A percentile compares a stretch with the other conserved stretches of the same genome.
Evolutionary conservation across 352 stramenopile species (phyloP).

Genomic region (Globisporangium takayamanum): DNA sequence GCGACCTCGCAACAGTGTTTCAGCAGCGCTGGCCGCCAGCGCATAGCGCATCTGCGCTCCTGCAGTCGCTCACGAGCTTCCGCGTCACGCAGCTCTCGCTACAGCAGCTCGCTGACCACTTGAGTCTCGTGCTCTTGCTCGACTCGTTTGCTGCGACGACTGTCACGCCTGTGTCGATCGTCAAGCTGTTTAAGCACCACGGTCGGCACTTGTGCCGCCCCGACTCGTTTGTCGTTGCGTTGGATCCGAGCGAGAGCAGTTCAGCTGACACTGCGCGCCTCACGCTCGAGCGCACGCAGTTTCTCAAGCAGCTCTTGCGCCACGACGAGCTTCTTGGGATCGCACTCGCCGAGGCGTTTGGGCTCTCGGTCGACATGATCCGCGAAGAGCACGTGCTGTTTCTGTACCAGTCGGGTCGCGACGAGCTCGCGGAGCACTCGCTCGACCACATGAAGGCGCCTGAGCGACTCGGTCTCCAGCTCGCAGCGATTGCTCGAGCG

Average conservation of each 20-base stretch:
- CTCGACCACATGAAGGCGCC: constrained; percentile 69
- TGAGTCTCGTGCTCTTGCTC: constrained; percentile 70
- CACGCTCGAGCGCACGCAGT: constrained; percentile 46
- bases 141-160: constrained; percentile 72
- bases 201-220: constrained; percentile 47
- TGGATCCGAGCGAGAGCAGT: constrained; percentile 14
- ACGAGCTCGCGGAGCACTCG: constrained; percentile 60
- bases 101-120: constrained; percentile 46
- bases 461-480: constrained; percentile 43
- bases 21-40: constrained; percentile 51
- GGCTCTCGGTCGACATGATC: constrained; percentile 62
- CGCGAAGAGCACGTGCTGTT: constrained; percentile 77
- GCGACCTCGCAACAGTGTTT: constrained; percentile 42
- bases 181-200: constrained; percentile 49
- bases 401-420: constrained; percentile 69
- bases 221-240: constrained; percentile 40
- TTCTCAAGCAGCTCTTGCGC: constrained; percentile 65
- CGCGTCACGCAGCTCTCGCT: constrained; percentile 31
- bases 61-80: constrained; percentile 36
- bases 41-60: constrained; percentile 36
- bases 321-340: constrained; percentile 61
- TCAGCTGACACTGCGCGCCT: constrained; percentile 9
- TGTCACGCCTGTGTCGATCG: constrained; percentile 63
- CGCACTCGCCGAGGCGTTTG: constrained; percentile 64
- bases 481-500: constrained; percentile 66